Evolutionary conservation across 208 protist species (phyloP), one percentile per base, ranked within the genome.

Genomic region (Strigomonas oncopelti): DNA sequence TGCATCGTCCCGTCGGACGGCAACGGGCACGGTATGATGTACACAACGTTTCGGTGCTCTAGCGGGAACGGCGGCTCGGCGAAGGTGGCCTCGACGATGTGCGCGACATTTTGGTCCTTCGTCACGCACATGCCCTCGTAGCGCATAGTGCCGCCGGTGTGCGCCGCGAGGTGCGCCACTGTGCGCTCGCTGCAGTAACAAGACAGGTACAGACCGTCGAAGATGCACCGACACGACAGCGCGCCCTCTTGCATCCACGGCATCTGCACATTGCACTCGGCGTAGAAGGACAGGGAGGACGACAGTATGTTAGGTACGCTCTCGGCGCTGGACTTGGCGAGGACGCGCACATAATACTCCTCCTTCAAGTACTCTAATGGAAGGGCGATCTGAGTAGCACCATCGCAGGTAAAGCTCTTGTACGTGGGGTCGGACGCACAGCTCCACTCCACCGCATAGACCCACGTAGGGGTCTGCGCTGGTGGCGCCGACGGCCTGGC

Each of bases 401-500:
- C 42, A 24, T 72, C 74, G 57, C 58, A 63, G n/a, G 53, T 29
- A 53, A 59, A 72, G 16, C 71, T 68, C 55, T 65, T 22, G 27
- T 80, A 65, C 29, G 63, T 63, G 13, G 57, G 59, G 16, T 52
- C 25, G 34, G 74, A 83, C 11, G 78, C 42, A 36, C 76, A 81
- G 56, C 34, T 78, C 75, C 85, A 90, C 72, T 90, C 83, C 0
- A 89, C 64, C 22, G 67, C 53, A 57, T 90, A 92, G 20, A 72
- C 48, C 87, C 87, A 92, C 34, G 42, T 67, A 0, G 72, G 66
- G 36, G 65, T 42, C 8, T 79, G 65, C 5, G 58, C 59, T 5
- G 77, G 66, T 20, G 65, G 11, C 1, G 25, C 61, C 1, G 13
- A 60, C 42, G 27, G 46, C 18, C 16, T 1, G 0, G 42, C 16